Evolutionary conservation across 2,329 filamentous ascomycete species (phyloP).

Genomic region (Colletotrichum sp.): DNA sequence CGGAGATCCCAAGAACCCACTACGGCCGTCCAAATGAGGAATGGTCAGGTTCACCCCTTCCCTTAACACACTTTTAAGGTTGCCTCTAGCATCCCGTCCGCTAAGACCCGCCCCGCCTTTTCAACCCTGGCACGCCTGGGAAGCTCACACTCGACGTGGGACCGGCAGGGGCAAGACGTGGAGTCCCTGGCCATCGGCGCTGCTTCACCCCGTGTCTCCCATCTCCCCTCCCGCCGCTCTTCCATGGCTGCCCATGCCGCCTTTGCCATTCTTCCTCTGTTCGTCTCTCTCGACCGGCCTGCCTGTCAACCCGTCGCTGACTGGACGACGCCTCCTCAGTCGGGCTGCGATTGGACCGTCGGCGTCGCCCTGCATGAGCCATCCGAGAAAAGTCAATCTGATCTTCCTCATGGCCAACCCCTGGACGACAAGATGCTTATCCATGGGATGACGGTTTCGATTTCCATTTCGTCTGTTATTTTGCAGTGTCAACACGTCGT

Average conservation of each 20-base stretch:
- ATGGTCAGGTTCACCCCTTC: neutral
- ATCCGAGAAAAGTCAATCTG: conserved; percentile 12
- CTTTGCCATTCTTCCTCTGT: neutral
- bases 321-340: neutral
- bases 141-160: neutral
- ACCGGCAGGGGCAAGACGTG: neutral
- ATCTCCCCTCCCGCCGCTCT: neutral
- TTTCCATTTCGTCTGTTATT: neutral
- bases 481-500: neutral
- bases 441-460: conserved; percentile 14
- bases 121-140: neutral
- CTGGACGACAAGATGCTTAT: neutral
- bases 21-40: neutral
- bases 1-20: neutral
- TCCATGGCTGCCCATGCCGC: neutral
- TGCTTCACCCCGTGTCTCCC: neutral
- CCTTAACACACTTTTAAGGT: conserved; percentile 16
- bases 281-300: neutral
- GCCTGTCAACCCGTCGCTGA: neutral
- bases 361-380: neutral
- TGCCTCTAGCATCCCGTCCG: conserved; percentile 12
- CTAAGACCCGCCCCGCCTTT: conserved; percentile 7
- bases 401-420: conserved; percentile 12
- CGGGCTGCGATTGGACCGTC: neutral
- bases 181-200: neutral